Evolutionary conservation across 1,284 basidiomycete species (phyloP).

Genomic region (Malassezia arunalokei): DNA sequence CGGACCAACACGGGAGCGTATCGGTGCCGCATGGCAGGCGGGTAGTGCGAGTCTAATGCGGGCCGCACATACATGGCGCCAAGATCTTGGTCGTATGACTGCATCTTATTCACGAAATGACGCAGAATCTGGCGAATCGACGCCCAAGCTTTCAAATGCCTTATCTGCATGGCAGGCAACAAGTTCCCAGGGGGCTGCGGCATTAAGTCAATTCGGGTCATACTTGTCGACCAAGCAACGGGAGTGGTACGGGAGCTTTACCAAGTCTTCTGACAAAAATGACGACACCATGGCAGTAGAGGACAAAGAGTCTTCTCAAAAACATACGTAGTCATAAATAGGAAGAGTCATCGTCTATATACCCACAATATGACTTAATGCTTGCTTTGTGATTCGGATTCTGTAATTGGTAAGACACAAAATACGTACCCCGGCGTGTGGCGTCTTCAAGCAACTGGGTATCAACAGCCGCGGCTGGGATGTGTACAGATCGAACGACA

Average conservation of each 20-base stretch:
- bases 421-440: constrained; percentile 62
- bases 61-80: constrained; percentile 30
- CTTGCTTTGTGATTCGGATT: constrained; percentile 10
- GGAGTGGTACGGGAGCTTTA: constrained; percentile 15
- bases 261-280: neutral
- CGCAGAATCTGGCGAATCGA: neutral
- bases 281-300: neutral
- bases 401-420: neutral
- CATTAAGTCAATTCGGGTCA: constrained; percentile 34
- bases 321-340: neutral
- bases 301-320: neutral
- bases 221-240: constrained; percentile 31
- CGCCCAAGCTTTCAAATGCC: constrained; percentile 23
- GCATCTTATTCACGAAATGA: constrained; percentile 16
- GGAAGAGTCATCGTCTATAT: neutral
- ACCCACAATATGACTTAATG: neutral
- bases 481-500: constrained; percentile 90
- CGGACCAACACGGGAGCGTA: constrained; percentile 34
- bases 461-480: constrained; percentile 83
- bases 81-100: constrained; percentile 23
- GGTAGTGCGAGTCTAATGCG: constrained; percentile 32
- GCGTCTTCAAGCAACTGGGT: constrained; percentile 94
- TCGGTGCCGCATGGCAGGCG: constrained; percentile 33
- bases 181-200: constrained; percentile 32
- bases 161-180: constrained; percentile 15